Conservation (phyloP, 106 monocot species). For the Allium cepa region DNA sequence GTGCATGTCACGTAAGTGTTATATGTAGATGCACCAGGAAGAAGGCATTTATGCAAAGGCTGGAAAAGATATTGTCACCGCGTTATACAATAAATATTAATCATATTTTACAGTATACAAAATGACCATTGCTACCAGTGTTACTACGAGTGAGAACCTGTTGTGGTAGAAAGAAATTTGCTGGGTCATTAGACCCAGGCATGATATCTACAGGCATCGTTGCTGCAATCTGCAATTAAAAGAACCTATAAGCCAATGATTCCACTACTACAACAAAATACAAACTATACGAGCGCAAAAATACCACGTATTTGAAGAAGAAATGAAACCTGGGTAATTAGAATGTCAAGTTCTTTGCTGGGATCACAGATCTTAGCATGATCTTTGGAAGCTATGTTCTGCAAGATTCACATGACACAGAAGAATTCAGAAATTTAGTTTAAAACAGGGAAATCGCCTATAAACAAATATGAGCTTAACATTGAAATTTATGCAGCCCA, state of each 20-base stretch:
- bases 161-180: conserved; percentile 93
- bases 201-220: conserved; percentile 95
- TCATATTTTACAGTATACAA: not conserved
- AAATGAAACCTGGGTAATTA: conserved; percentile 69
- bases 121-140: not conserved
- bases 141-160: conserved; percentile 44
- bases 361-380: conserved; percentile 77
- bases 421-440: too few relatives aligned
- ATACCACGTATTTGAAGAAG: not conserved
- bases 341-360: conserved; percentile 93
- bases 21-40: conserved; percentile 84
- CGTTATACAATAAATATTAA: conserved; percentile 5
- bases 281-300: not conserved
- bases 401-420: conserved; percentile 4
- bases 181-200: conserved; percentile 83
- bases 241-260: not conserved
- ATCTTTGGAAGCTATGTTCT: conserved; percentile 70
- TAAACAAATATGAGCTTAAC: too few relatives aligned
- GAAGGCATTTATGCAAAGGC: conserved; percentile 90
- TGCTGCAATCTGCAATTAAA: conserved; percentile 64
- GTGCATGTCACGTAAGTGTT: conserved; percentile 87
- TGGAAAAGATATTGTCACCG: conserved; percentile 17
- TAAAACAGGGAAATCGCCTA: too few relatives aligned
- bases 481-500: conserved; percentile 4
- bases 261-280: not conserved